Conservation (phyloP, 331 rosid genomes). For the Quercus tomentella region DNA sequence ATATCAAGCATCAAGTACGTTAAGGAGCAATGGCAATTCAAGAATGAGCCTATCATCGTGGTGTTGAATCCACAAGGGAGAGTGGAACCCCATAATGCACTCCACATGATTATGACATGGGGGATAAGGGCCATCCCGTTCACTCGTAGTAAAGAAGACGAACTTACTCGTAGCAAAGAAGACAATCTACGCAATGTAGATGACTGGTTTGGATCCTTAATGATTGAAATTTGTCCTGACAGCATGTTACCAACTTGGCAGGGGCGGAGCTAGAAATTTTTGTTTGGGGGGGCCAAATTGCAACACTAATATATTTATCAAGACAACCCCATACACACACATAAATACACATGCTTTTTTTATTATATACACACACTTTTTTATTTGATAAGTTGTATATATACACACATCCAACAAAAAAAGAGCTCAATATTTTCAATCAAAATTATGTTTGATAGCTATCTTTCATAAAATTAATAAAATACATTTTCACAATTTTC, state of each 20-base stretch:
- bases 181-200: conserved; percentile 2
- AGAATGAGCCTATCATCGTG: neutral
- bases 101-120: conserved; percentile 35
- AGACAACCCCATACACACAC: no score
- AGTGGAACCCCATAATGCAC: conserved; percentile 13
- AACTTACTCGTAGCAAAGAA: conserved; percentile 7
- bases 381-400: no score
- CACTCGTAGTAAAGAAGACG: conserved; percentile 12
- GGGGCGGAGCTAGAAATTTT: no score
- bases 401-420: no score
- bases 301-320: no score
- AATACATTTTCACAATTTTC: no score
- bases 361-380: no score
- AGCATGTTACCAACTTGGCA: neutral
- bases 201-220: neutral
- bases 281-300: no score
- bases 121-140: conserved; percentile 43
- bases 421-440: no score
- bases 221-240: neutral
- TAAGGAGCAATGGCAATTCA: neutral
- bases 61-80: neutral
- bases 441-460: no score
- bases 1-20: conserved; percentile 12
- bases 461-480: no score
- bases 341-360: no score